These are phyloP conservation scores for Paramyrothecium roridum DNA, from an alignment of 2,329 filamentous ascomycete species.

Conservation along the genomic window DNA sequence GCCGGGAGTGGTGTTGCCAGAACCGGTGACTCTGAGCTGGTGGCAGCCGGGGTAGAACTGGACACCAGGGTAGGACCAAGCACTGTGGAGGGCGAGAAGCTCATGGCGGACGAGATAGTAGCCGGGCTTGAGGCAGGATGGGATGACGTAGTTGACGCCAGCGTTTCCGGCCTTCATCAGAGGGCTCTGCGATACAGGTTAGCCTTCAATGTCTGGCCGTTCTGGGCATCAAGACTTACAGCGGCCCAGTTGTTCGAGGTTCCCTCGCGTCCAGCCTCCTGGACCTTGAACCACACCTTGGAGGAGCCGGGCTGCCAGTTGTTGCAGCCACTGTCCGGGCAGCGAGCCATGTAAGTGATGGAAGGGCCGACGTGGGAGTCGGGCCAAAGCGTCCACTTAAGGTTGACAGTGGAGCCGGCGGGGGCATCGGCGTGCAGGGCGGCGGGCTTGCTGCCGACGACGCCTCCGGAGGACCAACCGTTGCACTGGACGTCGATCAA, in stretches of 20 bases:
- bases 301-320: constrained; percentile 41
- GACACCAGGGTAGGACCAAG: constrained; percentile 45
- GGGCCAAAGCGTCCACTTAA: constrained; percentile 53
- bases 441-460: constrained; percentile 47
- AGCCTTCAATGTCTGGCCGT: background rate
- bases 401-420: constrained; percentile 49
- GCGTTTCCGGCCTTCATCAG: constrained; percentile 43
- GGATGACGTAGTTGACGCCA: constrained; percentile 50
- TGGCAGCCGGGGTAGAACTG: constrained; percentile 59
- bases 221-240: constrained; percentile 19
- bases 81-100: constrained; percentile 51
- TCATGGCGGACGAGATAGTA: constrained; percentile 59
- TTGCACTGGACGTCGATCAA: constrained; percentile 55
- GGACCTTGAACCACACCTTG: constrained; percentile 56
- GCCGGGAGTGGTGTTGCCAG: constrained; percentile 37
- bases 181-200: constrained; percentile 22
- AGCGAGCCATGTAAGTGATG: constrained; percentile 59
- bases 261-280: constrained; percentile 45
- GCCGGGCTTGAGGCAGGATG: constrained; percentile 46
- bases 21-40: constrained; percentile 51
- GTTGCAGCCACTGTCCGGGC: constrained; percentile 49
- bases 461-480: constrained; percentile 45
- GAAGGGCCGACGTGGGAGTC: constrained; percentile 50
- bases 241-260: constrained; percentile 47
- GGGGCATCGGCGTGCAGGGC: constrained; percentile 49